A percentile compares a stretch with the other conserved stretches of the same genome.
Conservation (phyloP, 441 rosid species). For the Erodium moschatum region DNA sequence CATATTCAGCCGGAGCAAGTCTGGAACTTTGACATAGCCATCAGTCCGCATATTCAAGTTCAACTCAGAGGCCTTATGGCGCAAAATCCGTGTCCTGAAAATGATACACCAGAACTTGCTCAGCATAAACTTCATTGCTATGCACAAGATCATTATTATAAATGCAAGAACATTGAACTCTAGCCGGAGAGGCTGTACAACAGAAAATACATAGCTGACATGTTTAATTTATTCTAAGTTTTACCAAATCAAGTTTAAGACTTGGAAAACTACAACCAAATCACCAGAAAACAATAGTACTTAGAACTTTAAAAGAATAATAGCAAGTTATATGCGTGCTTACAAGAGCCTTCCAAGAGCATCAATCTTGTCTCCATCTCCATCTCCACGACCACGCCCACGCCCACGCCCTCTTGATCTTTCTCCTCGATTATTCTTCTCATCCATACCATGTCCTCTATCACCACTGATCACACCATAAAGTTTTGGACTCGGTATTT, state of each 20-base stretch:
- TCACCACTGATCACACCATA: conserved; percentile 31
- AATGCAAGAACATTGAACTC: background rate
- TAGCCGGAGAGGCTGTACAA: background rate
- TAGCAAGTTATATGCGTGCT: conserved; percentile 18
- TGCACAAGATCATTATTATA: background rate
- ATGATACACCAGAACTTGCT: conserved; percentile 1
- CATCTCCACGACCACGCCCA: conserved; percentile 25
- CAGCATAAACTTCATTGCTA: background rate
- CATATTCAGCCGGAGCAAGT: conserved; percentile 55
- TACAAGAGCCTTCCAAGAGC: conserved; percentile 42
- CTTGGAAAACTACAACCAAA: background rate
- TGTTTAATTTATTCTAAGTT: background rate
- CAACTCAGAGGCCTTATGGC: conserved; percentile 68
- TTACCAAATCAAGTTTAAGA: background rate
- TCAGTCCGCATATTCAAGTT: conserved; percentile 62
- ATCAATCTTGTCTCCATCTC: conserved; percentile 47
- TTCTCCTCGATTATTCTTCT: conserved; percentile 31
- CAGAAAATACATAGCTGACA: background rate
- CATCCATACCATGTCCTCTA: conserved; percentile 36
- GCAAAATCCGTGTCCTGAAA: conserved; percentile 60
- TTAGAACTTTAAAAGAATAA: background rate
- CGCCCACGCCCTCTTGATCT: conserved; percentile 43
- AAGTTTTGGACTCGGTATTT: background rate
- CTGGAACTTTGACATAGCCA: conserved; percentile 70
- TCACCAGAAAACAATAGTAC: background rate